These are phyloP conservation scores for Solanum appendiculatum DNA, from an alignment of 257 asterid species.

Conservation along the genomic window DNA sequence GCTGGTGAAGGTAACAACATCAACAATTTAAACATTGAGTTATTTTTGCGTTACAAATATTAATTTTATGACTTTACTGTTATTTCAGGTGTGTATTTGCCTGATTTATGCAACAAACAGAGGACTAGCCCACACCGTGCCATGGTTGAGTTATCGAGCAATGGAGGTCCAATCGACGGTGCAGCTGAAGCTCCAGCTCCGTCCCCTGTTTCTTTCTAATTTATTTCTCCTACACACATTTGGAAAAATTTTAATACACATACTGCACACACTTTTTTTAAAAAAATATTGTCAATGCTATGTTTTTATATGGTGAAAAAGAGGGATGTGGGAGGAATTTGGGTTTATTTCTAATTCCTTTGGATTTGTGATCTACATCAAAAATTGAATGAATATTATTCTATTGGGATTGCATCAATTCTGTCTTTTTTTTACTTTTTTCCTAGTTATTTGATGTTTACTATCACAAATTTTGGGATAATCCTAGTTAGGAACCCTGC, in stretches of 20 bases:
- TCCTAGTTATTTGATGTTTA: not conserved
- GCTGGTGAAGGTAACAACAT: conserved; percentile 57
- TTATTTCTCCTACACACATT: not conserved
- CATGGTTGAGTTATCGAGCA: conserved; percentile 52
- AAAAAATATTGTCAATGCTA: not conserved
- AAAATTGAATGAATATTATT: not conserved
- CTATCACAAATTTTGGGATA: not conserved
- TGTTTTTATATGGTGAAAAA: not conserved
- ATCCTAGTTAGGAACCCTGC: not conserved
- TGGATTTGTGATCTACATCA: not conserved
- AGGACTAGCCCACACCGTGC: conserved; percentile 49
- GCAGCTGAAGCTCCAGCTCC: not conserved
- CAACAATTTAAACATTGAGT: not conserved
- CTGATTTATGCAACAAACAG: conserved; percentile 48
- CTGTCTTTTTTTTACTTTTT: not conserved
- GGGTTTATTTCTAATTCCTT: not conserved
- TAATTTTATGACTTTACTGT: too few species aligned
- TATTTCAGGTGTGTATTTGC: conserved; percentile 66
- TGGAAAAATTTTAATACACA: not conserved
- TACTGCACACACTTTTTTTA: not conserved
- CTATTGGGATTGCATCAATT: not conserved
- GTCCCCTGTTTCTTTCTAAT: not conserved
- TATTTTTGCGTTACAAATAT: not conserved
- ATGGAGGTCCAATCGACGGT: conserved; percentile 25
- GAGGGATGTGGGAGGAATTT: not conserved